Conservation (phyloP, 2,329 filamentous ascomycete genomes). For the Cercospora berteroae region DNA sequence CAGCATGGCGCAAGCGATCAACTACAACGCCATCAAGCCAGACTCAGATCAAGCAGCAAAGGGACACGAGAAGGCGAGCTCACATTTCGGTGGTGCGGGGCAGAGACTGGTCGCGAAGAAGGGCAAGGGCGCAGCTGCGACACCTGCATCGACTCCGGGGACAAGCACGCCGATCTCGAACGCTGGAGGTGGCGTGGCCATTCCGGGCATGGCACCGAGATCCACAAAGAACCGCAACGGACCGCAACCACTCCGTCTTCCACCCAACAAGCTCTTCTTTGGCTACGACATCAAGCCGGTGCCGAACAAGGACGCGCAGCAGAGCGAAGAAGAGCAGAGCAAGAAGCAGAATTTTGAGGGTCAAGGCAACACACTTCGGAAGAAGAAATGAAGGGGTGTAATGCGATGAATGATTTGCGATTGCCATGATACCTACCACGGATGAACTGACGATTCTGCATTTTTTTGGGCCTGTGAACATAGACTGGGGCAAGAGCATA, state of each 20-base stretch:
- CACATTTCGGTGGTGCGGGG: constrained; percentile 76
- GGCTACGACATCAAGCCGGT: constrained; percentile 90
- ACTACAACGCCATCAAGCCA: constrained; percentile 87
- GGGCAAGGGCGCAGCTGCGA: constrained; percentile 57
- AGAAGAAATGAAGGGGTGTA: constrained; percentile 58
- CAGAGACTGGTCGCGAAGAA: constrained; percentile 84
- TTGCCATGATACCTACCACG: neutral
- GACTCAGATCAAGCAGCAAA: constrained; percentile 64
- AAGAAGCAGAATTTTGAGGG: constrained; percentile 64
- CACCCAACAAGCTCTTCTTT: constrained; percentile 91
- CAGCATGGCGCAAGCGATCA: constrained; percentile 97
- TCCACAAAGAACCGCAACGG: constrained; percentile 63
- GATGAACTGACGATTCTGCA: constrained; percentile 7
- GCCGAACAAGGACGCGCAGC: constrained; percentile 69
- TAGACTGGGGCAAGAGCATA: neutral
- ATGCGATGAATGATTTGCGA: neutral
- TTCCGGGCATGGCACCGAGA: constrained; percentile 27
- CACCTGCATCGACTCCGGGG: constrained; percentile 29
- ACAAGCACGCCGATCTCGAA: constrained; percentile 58
- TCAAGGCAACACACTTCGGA: constrained; percentile 76
- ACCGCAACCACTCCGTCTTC: constrained; percentile 78
- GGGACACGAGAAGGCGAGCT: constrained; percentile 63
- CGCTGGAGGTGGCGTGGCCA: constrained; percentile 48
- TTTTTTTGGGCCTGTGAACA: constrained; percentile 5
- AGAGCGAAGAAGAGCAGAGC: constrained; percentile 61